Percentiles rank a stretch among this genome's conserved stretches.
phyloP scores from a whole-genome alignment of 2,329 filamentous ascomycete species.

The Diaporthe eres region DNA sequence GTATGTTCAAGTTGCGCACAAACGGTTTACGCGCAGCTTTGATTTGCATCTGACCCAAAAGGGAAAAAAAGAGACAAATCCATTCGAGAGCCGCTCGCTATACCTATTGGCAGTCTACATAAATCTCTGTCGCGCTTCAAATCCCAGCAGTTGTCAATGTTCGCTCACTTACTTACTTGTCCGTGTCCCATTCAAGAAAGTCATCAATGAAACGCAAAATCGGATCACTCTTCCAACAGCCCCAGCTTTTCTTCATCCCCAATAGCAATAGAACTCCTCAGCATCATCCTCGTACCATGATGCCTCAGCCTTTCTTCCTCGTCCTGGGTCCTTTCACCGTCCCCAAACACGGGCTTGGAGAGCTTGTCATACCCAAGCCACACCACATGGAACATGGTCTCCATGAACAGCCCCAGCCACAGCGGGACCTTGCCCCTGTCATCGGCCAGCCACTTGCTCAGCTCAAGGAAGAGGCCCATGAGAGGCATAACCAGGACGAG shows the following conservation, averaged over 20 bases:
- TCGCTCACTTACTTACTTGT: no score
- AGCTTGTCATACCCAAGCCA: conserved; percentile 63
- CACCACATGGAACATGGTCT: conserved; percentile 63
- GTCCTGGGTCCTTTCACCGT: conserved; percentile 79
- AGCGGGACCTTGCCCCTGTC: conserved; percentile 76
- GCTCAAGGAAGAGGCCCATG: conserved; percentile 67
- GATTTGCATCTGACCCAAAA: no score
- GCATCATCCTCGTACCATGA: conserved; percentile 28
- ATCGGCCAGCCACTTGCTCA: conserved; percentile 67
- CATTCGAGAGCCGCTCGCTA: background rate
- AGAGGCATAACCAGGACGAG: conserved; percentile 69
- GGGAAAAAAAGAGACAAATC: background rate
- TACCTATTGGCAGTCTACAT: background rate
- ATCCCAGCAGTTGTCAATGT: background rate
- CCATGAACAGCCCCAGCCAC: conserved; percentile 73
- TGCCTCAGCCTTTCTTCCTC: conserved; percentile 40
- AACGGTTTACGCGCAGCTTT: background rate
- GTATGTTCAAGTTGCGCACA: background rate
- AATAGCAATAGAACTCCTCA: conserved; percentile 31
- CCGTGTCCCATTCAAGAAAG: no score
- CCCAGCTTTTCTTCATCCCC: conserved; percentile 41
- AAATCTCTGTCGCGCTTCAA: no score
- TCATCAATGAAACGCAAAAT: background rate
- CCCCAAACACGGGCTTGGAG: conserved; percentile 78
- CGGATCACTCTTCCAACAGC: background rate